Evolutionary conservation across 805 yeast genomes (phyloP), one percentile per base, ranked within the genome.

Genomic region (Suhomyces tanzawaensis): DNA sequence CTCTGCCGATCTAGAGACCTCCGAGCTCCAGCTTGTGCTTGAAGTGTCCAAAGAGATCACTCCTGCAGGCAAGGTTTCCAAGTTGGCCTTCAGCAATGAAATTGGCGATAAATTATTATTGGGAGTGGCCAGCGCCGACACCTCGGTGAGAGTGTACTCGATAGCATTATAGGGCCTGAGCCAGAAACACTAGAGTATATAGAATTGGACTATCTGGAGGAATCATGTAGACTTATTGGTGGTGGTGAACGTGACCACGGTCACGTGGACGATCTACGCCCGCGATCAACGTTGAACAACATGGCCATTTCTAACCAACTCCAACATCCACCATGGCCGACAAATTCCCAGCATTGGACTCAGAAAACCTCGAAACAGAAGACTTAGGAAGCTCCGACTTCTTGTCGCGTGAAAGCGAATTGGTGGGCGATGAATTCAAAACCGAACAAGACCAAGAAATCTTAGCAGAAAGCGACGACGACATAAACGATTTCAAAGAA

Each of bases 271-370:
- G n/a, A n/a, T n/a, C n/a, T n/a, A n/a, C n/a, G n/a, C n/a, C n/a
- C n/a, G n/a, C n/a, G n/a, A n/a, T n/a, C 23, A 21, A 21, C 23
- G 23, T 21, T 21, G 23, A n/a, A 21, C 23, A 21, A 21, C 23
- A 21, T 7, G 23, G 7, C 23, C 23, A 21, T 21, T 7, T 9
- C 23, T n/a, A n/a, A 21, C 14, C 27, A 8, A 8, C 27, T n/a
- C 7, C 13, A 7, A 24, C 18, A 6, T 8, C 14, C 19, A 47
- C 37, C 30, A 82, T 82, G 87, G 78, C 86, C 39, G 91, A 85
- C 46, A 82, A 82, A 62, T 84, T 79, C 59, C 93, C 95, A 33
- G 88, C 77, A 45, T 68, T 83, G 47, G 81, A 76, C 37, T 73
- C 76, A 31, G 52, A 55, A 43, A 35, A 28, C 38, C 61, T 51